These are phyloP conservation scores for Wickerhamiella alocasiicola DNA, from an alignment of 805 yeast species.

Conservation along the genomic window DNA sequence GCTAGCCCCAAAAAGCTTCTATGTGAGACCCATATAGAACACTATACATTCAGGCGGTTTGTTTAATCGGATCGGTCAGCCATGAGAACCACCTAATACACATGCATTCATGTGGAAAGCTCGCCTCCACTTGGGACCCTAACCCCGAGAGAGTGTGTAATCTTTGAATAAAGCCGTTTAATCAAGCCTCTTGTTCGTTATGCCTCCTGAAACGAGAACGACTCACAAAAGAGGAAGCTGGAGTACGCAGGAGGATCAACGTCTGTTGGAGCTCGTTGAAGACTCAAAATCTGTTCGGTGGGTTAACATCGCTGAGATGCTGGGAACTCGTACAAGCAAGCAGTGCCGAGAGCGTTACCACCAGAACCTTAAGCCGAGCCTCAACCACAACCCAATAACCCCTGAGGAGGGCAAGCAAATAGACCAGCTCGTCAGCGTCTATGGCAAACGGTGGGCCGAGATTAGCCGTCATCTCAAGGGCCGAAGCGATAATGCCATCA, in stretches of 20 bases:
- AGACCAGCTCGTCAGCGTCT: conserved; percentile 61
- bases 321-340: conserved; percentile 73
- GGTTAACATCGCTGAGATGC: conserved; percentile 68
- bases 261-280: conserved; percentile 54
- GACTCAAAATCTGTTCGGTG: conserved; percentile 73
- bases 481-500: conserved; percentile 79
- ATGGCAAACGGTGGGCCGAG: conserved; percentile 91
- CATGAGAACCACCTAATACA: no score
- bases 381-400: conserved; percentile 72
- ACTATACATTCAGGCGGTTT: no score
- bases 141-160: no score
- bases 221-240: conserved; percentile 58
- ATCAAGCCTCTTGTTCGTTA: no score
- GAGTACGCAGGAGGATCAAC: conserved; percentile 75
- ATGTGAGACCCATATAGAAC: no score
- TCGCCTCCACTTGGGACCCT: no score
- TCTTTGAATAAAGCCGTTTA: no score
- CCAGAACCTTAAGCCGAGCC: conserved; percentile 75
- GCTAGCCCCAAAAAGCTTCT: no score
- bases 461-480: conserved; percentile 81
- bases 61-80: no score
- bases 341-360: conserved; percentile 88
- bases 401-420: conserved; percentile 73
- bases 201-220: conserved; percentile 5
- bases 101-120: no score